Evolutionary conservation across 2,329 filamentous ascomycete genomes (phyloP), one percentile per base, ranked within the genome.

Genomic region (Nannizziopsis barbatae): DNA sequence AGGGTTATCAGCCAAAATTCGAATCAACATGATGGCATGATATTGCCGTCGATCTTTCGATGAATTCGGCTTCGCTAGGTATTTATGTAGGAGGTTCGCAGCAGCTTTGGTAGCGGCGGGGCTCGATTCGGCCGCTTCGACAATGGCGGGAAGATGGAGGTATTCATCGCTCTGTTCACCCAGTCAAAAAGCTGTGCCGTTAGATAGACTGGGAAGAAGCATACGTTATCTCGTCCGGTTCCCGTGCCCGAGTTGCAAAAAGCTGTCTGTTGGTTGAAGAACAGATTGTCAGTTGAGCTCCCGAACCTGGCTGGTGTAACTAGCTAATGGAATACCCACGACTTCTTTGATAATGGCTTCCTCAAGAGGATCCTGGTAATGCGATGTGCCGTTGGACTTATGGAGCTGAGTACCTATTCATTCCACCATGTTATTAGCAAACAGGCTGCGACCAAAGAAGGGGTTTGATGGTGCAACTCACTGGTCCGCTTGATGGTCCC

Each of bases 21-120:
- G 83, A 57, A 93, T 75, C 49, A 98, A 77, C 92, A 96, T 96
- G 60, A 96, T 81, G 54, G 87, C 84, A 69, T 96, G 95, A 75
- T 95, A 96, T 66, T 96, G 90, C 57, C 82, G 80, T 58, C 84
- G 80, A 8, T 86, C 79, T 39, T 73, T 68, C 31, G 62, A 62
- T 55, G 68, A 73, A 66, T 86, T 80, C 40, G 89, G 84, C 56
- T 81, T 83, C 57, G 79, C 75, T 51, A 98, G 72, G 64, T 83
- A 90, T 65, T 86, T 89, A 62, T 86, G 84, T 61, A 96, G 86
- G 55, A 84, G 74, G 55, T 78, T 72, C 43, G 88, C 87, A 57
- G 86, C 86, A 59, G 89, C 84, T 55, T 82, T 80, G 18, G 90
- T 89, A 5, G 92, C 92, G 41, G 74, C 72, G 7, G 92, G 90